Conservation (phyloP, 352 stramenopile genomes). For the Phytopythium chamaehyphon region DNA sequence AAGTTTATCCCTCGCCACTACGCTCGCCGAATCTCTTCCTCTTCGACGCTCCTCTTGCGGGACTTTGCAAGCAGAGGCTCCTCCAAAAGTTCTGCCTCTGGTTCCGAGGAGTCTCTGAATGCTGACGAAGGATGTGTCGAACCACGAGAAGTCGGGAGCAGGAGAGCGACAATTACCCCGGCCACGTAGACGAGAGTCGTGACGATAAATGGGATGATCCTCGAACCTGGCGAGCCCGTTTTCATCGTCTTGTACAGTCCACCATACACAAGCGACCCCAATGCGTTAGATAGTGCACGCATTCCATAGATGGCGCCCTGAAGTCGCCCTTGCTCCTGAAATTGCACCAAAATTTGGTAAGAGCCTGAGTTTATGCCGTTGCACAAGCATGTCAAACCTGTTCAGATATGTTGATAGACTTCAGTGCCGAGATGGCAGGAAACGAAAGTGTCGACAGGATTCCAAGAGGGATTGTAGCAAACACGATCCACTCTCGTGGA, state of each 20-base stretch:
- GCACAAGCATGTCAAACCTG: conserved; percentile 15
- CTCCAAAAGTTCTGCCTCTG: too few species aligned
- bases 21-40: too few species aligned
- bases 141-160: not conserved
- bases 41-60: too few species aligned
- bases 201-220: conserved; percentile 51
- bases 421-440: conserved; percentile 39
- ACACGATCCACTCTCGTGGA: conserved; percentile 57
- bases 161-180: conserved; percentile 36
- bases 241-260: conserved; percentile 55
- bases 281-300: conserved; percentile 55
- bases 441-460: conserved; percentile 65
- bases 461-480: conserved; percentile 28
- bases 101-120: too few species aligned
- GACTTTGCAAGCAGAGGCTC: too few species aligned
- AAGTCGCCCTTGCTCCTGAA: conserved; percentile 64
- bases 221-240: conserved; percentile 26
- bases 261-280: conserved; percentile 47
- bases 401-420: conserved; percentile 41
- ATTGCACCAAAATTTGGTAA: not conserved
- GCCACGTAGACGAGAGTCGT: conserved; percentile 45
- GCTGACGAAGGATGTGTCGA: too few species aligned
- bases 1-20: too few species aligned
- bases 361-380: not conserved
- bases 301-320: conserved; percentile 70